Conservation (phyloP, 176 grass and related monocot genomes). For the Eleusine coracana region DNA sequence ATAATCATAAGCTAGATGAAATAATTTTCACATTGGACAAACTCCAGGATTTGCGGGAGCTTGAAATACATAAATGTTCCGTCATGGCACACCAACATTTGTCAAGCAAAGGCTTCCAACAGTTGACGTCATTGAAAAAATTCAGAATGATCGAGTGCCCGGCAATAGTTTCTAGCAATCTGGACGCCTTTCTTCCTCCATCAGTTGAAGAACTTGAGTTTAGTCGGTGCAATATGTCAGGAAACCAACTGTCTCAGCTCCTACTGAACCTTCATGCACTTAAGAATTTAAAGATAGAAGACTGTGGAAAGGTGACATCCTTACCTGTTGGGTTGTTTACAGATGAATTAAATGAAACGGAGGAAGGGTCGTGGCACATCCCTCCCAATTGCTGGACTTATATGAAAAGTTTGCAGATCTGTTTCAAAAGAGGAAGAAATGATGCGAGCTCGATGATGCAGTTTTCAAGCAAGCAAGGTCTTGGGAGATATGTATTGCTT, state of each 20-base stretch:
- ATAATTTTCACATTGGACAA: not conserved
- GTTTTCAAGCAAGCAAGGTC: not conserved
- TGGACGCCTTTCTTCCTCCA: not conserved
- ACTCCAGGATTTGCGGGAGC: not conserved
- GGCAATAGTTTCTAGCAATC: not conserved
- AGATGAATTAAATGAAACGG: not conserved
- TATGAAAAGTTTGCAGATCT: not conserved
- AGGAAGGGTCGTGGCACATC: not conserved
- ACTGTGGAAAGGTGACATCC: not conserved
- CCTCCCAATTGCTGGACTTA: not conserved
- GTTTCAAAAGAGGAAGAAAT: not conserved
- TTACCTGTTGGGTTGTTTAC: conserved; percentile 5
- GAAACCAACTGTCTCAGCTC: not conserved
- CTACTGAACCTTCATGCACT: not conserved
- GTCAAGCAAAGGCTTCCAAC: conserved; percentile 2
- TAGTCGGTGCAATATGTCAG: not conserved
- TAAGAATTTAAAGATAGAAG: not conserved
- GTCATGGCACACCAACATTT: no score
- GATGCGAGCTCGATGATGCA: not conserved
- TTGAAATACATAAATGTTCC: not conserved
- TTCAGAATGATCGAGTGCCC: not conserved
- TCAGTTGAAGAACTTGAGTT: not conserved
- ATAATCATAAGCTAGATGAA: not conserved
- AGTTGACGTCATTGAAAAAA: conserved; percentile 2
- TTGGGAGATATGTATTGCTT: not conserved